Evolutionary conservation across 1,139 yeast genomes (phyloP), one percentile per base, ranked within the genome.

Genomic region (Kodamaea sp.): DNA sequence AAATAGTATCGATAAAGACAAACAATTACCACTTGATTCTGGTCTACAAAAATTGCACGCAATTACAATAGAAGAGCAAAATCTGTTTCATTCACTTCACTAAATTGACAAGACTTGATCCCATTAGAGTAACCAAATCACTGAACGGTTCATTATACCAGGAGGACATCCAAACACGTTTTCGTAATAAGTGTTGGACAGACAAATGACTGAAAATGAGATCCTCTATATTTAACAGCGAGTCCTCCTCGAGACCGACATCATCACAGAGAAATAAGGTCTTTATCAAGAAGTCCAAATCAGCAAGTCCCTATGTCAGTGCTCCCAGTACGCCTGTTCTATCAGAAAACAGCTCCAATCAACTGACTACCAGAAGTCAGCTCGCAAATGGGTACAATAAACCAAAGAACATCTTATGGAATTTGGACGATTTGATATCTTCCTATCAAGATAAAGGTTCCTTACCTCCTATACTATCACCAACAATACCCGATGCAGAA

Each of bases 391-490:
- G 12, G 14, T 24, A 30, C 7, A 15, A 24, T 27, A 44, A 44
- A 15, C 32, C 33, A 23, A 42, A 42, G 22, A 39, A 34, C 22
- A 41, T 47, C 3, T 41, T 55, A 6, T 70, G 76, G 76, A 67
- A 66, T 41, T 44, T 70, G 32, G 73, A 70, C 28, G 73, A 70
- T 15, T 53, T 70, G 57, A 38, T 69, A 19, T 26, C 52, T 16
- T 53, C 63, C n/a, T 70, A 67, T 45, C 53, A 57, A 20, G 64
- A 63, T 5, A 42, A 50, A n/a, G 68, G 68, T 2, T 28, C 38
- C 2, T 55, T 70, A 27, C 76, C 76, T 1, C 67, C 69, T 0
- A 58, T 61, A 7, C 49, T 70, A 22, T 66, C 73, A 4, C 76
- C 76, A 2, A 64, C 71, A 0, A 44, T 70, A 11, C 75, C 75